Evolutionary conservation across 75 land plant species (phyloP).

Genomic region (Azolla pinnata): DNA sequence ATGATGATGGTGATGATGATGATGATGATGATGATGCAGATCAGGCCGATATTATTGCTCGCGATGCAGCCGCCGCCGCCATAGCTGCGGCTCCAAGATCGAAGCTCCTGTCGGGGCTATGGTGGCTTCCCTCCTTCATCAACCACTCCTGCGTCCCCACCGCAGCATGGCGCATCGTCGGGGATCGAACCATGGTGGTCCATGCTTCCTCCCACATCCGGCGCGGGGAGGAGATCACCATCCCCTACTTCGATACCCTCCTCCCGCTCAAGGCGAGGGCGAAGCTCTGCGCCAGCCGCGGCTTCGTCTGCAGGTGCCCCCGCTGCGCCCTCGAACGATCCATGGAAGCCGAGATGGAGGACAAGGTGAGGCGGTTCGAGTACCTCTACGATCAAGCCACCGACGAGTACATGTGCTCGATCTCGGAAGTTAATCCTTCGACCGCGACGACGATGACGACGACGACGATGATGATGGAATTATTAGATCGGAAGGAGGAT

Average conservation of each 20-base stretch:
- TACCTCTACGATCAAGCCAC: too few relatives aligned
- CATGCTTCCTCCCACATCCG: conserved; percentile 59
- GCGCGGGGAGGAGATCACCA: conserved; percentile 78
- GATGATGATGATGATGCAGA: not conserved
- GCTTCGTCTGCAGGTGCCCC: conserved; percentile 46
- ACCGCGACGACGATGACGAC: too few relatives aligned
- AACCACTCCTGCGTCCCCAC: conserved; percentile 82
- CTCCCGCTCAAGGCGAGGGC: conserved; percentile 38
- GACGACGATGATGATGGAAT: too few relatives aligned
- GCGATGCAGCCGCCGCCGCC: too few relatives aligned
- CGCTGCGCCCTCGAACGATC: conserved; percentile 21
- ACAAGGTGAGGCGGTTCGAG: too few relatives aligned
- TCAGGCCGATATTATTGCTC: not conserved
- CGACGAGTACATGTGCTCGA: too few relatives aligned
- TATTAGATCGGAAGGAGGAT: too few relatives aligned
- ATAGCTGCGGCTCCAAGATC: not conserved
- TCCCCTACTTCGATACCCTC: conserved; percentile 59
- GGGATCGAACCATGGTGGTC: conserved; percentile 47
- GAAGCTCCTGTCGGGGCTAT: conserved; percentile 41
- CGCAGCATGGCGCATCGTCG: conserved; percentile 52
- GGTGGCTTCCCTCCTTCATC: conserved; percentile 66
- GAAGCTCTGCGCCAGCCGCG: conserved; percentile 48
- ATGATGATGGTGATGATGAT: too few relatives aligned
- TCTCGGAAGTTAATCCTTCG: too few relatives aligned
- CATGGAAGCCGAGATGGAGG: too few relatives aligned